A percentile compares a stretch with the other conserved stretches of the same genome.
phyloP scores from a whole-genome alignment of 73 alveolate genomes.

The Tetrahymena borealis region DNA sequence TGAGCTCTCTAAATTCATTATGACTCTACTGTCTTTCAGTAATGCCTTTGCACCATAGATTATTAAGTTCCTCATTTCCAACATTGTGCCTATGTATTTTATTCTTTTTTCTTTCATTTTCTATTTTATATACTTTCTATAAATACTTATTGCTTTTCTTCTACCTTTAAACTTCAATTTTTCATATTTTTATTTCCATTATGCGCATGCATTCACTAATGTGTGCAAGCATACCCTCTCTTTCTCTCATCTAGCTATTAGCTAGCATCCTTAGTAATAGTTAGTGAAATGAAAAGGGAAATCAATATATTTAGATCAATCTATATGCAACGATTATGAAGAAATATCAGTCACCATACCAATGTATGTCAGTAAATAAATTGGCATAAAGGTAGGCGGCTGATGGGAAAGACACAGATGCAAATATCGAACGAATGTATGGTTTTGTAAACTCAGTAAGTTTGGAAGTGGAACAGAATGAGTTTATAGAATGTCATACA shows the following conservation, averaged over 20 bases:
- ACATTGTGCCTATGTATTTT: background rate
- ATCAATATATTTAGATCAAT: too few species aligned
- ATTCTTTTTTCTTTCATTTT: background rate
- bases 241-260: too few species aligned
- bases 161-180: background rate
- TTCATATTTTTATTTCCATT: background rate
- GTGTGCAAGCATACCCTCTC: too few species aligned
- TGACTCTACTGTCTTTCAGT: background rate
- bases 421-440: background rate
- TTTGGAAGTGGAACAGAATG: background rate
- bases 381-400: background rate
- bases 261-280: too few species aligned
- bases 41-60: slow-evolving; percentile 3
- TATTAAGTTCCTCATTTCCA: slow-evolving; percentile 1
- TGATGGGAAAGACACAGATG: background rate
- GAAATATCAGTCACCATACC: too few species aligned
- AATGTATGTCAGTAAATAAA: background rate
- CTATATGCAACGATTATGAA: too few species aligned
- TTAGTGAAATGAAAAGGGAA: too few species aligned
- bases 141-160: background rate
- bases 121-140: background rate
- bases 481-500: background rate
- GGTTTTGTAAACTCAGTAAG: background rate
- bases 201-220: background rate
- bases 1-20: background rate